These are phyloP conservation scores for Trichosporon sp. DNA, from an alignment of 1,284 basidiomycete genomes.

Conservation along the genomic window DNA sequence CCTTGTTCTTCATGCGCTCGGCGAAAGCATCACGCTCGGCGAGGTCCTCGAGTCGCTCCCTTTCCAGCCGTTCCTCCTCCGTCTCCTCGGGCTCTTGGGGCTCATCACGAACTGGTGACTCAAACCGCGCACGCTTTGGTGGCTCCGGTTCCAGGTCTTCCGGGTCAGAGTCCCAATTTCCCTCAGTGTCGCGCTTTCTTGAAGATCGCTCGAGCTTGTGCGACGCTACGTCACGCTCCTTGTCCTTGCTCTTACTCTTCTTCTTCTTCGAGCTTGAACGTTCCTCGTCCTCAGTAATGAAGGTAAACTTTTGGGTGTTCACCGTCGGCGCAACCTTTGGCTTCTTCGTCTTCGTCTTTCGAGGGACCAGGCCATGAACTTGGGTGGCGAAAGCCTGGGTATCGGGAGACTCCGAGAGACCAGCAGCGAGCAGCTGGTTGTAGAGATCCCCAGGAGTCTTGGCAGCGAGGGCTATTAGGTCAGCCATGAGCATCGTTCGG, in stretches of 20 bases:
- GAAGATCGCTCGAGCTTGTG: constrained; percentile 58
- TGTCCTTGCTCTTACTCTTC: constrained; percentile 50
- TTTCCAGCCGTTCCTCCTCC: constrained; percentile 65
- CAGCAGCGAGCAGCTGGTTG: constrained; percentile 65
- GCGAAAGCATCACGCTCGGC: constrained; percentile 90
- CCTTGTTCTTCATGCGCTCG: constrained; percentile 75
- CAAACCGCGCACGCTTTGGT: constrained; percentile 49
- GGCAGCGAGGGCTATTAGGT: constrained; percentile 63
- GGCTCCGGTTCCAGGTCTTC: constrained; percentile 60
- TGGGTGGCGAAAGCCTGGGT: constrained; percentile 73
- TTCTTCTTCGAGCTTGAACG: constrained; percentile 37
- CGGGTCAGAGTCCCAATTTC: constrained; percentile 52
- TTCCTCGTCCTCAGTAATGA: constrained; percentile 69
- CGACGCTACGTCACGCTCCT: constrained; percentile 48
- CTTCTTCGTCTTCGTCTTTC: constrained; percentile 63
- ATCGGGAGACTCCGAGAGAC: constrained; percentile 72
- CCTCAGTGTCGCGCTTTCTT: constrained; percentile 68
- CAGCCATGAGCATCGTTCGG: constrained; percentile 15
- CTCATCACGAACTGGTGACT: constrained; percentile 38
- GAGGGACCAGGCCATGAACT: constrained; percentile 70
- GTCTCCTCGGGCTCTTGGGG: constrained; percentile 51
- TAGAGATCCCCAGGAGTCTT: constrained; percentile 77
- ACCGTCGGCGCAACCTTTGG: constrained; percentile 55
- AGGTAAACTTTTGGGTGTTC: constrained; percentile 67
- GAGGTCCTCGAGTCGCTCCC: constrained; percentile 71